Percentiles rank a stretch among this genome's conserved stretches.
These are phyloP conservation scores for Sporisorium exsertum DNA, from an alignment of 1,284 basidiomycete species.

Conservation along the genomic window DNA sequence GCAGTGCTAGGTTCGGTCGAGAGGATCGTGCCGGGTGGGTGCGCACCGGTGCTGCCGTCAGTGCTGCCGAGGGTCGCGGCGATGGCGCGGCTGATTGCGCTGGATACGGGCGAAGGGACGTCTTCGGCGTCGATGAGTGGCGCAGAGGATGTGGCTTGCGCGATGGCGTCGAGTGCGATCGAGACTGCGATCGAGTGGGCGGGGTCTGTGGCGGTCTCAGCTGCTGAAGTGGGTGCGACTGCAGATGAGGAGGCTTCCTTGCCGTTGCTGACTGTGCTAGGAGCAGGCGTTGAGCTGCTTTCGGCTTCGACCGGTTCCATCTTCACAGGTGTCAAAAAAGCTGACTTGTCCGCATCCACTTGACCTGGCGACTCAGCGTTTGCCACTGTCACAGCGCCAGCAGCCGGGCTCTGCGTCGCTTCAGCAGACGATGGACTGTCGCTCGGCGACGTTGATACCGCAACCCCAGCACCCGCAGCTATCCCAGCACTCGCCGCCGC, in stretches of 20 bases:
- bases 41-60: not conserved
- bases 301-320: conserved; percentile 1
- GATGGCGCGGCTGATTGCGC: conserved; percentile 39
- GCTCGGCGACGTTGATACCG: conserved; percentile 1
- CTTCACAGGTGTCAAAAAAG: conserved; percentile 7
- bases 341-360: not conserved
- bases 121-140: conserved; percentile 17
- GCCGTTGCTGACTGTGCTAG: not conserved
- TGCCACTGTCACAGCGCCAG: not conserved
- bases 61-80: conserved; percentile 37
- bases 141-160: conserved; percentile 14
- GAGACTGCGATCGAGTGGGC: conserved; percentile 35
- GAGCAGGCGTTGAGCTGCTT: too few species aligned
- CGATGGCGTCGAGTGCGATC: conserved; percentile 34
- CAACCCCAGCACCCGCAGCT: not conserved
- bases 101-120: conserved; percentile 30
- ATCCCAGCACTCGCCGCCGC: conserved; percentile 14
- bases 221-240: not conserved
- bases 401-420: conserved; percentile 17
- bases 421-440: conserved; percentile 7
- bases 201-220: conserved; percentile 2
- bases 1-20: not conserved
- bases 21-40: not conserved
- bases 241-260: not conserved
- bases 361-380: conserved; percentile 5